Evolutionary conservation across 176 grass and related monocot genomes (phyloP).

Genomic region (Pontederia crassipes): DNA sequence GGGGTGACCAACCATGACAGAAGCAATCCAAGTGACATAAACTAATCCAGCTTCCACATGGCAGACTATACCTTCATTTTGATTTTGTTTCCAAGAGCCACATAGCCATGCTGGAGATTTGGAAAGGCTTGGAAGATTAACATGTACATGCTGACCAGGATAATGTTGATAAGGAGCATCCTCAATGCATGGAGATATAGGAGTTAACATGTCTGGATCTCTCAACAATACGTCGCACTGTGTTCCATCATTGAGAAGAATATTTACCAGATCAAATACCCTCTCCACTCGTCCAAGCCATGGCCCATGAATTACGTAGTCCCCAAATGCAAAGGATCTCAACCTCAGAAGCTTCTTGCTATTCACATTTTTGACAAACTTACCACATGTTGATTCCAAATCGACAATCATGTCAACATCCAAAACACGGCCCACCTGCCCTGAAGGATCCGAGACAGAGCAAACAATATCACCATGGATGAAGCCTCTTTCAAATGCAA

Average conservation of each 20-base stretch:
- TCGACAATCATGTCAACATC: slow-evolving; percentile 69
- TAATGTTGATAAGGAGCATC: slow-evolving; percentile 72
- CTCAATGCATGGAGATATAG: slow-evolving; percentile 52
- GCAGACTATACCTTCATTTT: slow-evolving; percentile 62
- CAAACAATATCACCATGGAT: slow-evolving; percentile 79
- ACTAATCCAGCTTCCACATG: slow-evolving; percentile 64
- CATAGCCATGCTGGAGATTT: slow-evolving; percentile 56
- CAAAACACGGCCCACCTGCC: slow-evolving; percentile 60
- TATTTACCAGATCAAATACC: slow-evolving; percentile 68
- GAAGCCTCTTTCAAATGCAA: slow-evolving; percentile 53
- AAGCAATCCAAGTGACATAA: slow-evolving; percentile 79
- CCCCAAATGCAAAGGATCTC: slow-evolving; percentile 64
- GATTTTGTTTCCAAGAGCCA: slow-evolving; percentile 52
- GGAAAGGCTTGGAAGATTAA: slow-evolving; percentile 36
- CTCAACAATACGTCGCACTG: slow-evolving; percentile 68
- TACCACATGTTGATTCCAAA: slow-evolving; percentile 54
- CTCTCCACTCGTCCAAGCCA: slow-evolving; percentile 83
- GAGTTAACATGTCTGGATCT: slow-evolving; percentile 57
- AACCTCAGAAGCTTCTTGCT: slow-evolving; percentile 69
- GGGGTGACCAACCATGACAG: slow-evolving; percentile 43
- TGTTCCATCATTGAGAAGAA: slow-evolving; percentile 56
- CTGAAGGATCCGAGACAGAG: slow-evolving; percentile 54
- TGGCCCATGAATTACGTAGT: slow-evolving; percentile 63
- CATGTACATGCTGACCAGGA: slow-evolving; percentile 64
- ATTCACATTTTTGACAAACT: slow-evolving; percentile 61